Percentiles rank a stretch among this genome's conserved stretches.
phyloP scores from a whole-genome alignment of 1,284 basidiomycete species.

The Trametes hirsuta region DNA sequence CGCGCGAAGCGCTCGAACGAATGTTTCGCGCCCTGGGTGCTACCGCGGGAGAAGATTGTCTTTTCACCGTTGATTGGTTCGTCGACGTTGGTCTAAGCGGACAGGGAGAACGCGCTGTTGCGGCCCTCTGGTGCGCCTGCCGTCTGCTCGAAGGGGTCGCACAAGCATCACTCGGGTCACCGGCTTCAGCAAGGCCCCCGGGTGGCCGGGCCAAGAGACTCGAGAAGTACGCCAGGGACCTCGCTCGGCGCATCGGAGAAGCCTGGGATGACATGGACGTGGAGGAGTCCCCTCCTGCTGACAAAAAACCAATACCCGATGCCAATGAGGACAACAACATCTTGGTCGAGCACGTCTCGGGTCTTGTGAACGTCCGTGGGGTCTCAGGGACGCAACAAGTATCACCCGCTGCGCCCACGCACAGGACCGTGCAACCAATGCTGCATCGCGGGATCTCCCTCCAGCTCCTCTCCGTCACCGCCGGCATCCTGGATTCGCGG shows the following conservation, averaged over 20 bases:
- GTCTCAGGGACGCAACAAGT: conserved; percentile 41
- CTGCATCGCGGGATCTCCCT: conserved; percentile 69
- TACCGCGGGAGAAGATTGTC: conserved; percentile 68
- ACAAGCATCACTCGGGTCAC: conserved; percentile 43
- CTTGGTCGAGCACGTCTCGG: conserved; percentile 59
- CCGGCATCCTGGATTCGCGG: conserved; percentile 65
- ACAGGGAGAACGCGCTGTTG: conserved; percentile 52
- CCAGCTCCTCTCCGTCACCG: conserved; percentile 71
- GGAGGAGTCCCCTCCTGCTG: conserved; percentile 24
- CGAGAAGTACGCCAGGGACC: conserved; percentile 65
- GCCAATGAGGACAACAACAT: conserved; percentile 38
- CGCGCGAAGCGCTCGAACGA: conserved; percentile 56
- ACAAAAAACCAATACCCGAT: conserved; percentile 20
- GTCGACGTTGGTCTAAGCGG: conserved; percentile 56
- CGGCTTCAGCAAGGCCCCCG: conserved; percentile 28
- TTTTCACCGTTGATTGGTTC: conserved; percentile 86
- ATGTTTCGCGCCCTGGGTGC: conserved; percentile 78
- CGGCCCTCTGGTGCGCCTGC: conserved; percentile 85
- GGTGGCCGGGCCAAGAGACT: conserved; percentile 46
- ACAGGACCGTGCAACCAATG: conserved; percentile 44
- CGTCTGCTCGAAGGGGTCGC: conserved; percentile 75
- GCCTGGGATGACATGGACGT: conserved; percentile 63
- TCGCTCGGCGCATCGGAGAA: conserved; percentile 67
- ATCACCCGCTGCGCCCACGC: conserved; percentile 29
- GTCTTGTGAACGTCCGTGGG: conserved; percentile 43